Conservation (phyloP, 1,284 basidiomycete species). For the Cutaneotrichosporon curvatum region DNA sequence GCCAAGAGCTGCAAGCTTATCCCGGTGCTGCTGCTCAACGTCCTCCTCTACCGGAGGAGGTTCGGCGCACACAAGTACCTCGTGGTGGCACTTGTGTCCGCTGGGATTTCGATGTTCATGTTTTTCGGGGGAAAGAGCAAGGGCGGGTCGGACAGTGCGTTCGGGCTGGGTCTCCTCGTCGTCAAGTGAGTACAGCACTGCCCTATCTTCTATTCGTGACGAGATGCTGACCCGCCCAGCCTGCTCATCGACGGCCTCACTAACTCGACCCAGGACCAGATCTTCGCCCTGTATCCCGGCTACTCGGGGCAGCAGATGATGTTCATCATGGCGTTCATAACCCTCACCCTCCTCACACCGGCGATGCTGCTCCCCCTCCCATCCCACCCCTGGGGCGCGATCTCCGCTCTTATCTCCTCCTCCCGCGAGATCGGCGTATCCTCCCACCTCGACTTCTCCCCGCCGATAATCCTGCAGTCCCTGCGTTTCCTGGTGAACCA, state of each 20-base stretch:
- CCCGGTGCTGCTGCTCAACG: constrained; percentile 53
- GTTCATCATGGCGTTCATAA: constrained; percentile 81
- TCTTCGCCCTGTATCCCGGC: constrained; percentile 56
- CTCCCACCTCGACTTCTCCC: constrained; percentile 31
- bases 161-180: constrained; percentile 34
- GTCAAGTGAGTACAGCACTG: constrained; percentile 33
- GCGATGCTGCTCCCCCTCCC: constrained; percentile 50
- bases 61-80: constrained; percentile 92
- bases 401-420: constrained; percentile 46
- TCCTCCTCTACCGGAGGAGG: constrained; percentile 65
- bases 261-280: constrained; percentile 98
- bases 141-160: constrained; percentile 39
- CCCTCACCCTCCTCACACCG: constrained; percentile 56
- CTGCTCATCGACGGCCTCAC: constrained; percentile 85
- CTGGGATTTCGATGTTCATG: constrained; percentile 95
- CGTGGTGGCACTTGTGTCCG: constrained; percentile 84
- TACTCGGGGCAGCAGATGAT: constrained; percentile 91
- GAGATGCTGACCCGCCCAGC: constrained; percentile 50
- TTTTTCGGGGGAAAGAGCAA: constrained; percentile 52
- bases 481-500: constrained; percentile 71
- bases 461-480: constrained; percentile 62
- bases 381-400: constrained; percentile 24
- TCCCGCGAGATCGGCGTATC: constrained; percentile 57
- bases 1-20: constrained; percentile 90
- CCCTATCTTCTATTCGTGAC: no score